Percentiles rank a stretch among this genome's conserved stretches.
phyloP scores from a whole-genome alignment of 1,139 yeast genomes.

The Taphrina sp. region DNA sequence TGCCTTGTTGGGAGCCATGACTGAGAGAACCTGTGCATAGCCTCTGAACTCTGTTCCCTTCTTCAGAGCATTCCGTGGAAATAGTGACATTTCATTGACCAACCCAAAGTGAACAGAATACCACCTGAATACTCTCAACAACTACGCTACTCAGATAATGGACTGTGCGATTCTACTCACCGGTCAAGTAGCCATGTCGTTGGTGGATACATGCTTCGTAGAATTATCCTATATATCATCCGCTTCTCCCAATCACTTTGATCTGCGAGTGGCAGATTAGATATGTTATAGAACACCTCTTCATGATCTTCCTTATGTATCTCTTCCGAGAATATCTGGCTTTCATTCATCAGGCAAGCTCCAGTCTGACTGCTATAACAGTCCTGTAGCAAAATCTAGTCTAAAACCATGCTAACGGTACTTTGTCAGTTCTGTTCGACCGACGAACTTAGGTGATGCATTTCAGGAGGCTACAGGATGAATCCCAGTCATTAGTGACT shows the following conservation, averaged over 20 bases:
- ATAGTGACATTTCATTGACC: conserved; percentile 37
- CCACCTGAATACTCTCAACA: background rate
- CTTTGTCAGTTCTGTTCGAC: no score
- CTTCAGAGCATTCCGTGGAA: conserved; percentile 33
- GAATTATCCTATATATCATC: conserved; percentile 25
- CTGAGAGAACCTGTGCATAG: conserved; percentile 3
- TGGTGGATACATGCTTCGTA: conserved; percentile 21
- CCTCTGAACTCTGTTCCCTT: conserved; percentile 1
- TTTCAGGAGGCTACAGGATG: no score
- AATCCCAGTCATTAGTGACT: no score
- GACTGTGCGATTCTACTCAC: background rate
- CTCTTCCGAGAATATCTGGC: no score
- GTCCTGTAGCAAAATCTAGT: no score
- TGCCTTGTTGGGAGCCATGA: background rate
- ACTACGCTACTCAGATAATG: no score
- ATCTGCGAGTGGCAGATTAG: conserved; percentile 11
- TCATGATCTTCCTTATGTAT: background rate
- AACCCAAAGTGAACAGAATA: conserved; percentile 34
- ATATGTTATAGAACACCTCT: conserved; percentile 11
- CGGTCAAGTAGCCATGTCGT: conserved; percentile 11
- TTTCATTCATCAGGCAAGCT: no score
- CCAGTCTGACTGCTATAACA: no score
- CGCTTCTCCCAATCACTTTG: conserved; percentile 21
- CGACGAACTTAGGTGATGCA: no score
- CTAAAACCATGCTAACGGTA: no score